Conservation (phyloP, 805 yeast species). For the Grigorovia jiainica region DNA sequence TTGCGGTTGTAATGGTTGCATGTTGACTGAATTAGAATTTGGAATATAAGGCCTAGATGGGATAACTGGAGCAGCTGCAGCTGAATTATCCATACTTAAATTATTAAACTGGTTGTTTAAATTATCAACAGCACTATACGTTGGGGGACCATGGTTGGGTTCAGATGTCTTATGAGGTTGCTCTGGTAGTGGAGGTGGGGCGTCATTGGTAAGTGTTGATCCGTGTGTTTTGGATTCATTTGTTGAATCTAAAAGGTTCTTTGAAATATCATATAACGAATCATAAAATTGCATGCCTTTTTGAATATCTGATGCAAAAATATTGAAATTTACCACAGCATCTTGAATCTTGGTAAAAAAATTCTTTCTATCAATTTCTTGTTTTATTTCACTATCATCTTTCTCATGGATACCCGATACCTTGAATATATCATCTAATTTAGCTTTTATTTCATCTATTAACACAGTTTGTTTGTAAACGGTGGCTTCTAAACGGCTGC, state of each 20-base stretch:
- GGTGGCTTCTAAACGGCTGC: constrained; percentile 56
- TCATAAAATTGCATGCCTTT: constrained; percentile 60
- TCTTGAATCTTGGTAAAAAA: constrained; percentile 35
- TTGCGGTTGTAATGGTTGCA: constrained; percentile 4
- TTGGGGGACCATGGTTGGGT: not conserved
- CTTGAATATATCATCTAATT: constrained; percentile 38
- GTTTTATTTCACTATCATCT: constrained; percentile 30
- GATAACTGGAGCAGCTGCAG: not conserved
- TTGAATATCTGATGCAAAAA: constrained; percentile 46
- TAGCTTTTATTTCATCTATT: constrained; percentile 36
- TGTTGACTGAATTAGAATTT: too few species aligned
- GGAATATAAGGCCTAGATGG: not conserved
- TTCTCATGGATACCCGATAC: constrained; percentile 37
- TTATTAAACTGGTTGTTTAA: not conserved
- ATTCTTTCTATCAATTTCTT: constrained; percentile 26
- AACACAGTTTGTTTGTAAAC: constrained; percentile 53
- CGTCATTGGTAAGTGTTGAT: not conserved
- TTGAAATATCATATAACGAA: constrained; percentile 29
- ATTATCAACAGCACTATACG: not conserved
- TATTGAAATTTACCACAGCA: constrained; percentile 50
- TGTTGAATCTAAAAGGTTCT: constrained; percentile 11
- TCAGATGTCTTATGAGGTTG: constrained; percentile 1
- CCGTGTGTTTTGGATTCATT: not conserved
- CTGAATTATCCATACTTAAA: not conserved
- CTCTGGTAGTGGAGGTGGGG: constrained; percentile 7